phyloP scores from a whole-genome alignment of 2,329 filamentous ascomycete species.

The Arthrobotrys musiformis region DNA sequence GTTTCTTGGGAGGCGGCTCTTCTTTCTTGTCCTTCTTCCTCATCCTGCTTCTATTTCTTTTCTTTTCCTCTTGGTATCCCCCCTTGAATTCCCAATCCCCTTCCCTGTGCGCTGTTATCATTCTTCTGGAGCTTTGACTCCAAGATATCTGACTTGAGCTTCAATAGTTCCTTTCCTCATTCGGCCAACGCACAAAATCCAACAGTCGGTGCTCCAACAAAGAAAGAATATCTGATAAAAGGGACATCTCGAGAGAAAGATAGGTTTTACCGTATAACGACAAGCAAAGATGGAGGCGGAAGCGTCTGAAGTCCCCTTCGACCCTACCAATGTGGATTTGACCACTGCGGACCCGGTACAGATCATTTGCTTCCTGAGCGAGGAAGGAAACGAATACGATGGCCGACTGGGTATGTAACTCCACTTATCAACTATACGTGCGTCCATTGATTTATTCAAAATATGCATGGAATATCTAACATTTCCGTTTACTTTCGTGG shows the following conservation, averaged over 20 bases:
- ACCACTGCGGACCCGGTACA: constrained; percentile 63
- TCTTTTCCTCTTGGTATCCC: constrained; percentile 3
- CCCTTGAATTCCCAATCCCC: too few relatives aligned
- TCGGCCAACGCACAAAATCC: constrained; percentile 30
- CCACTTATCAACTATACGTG: neutral
- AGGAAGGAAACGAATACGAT: constrained; percentile 68
- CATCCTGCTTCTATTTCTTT: constrained; percentile 19
- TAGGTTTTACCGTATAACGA: neutral
- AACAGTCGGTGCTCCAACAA: neutral
- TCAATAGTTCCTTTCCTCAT: neutral
- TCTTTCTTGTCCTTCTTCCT: neutral
- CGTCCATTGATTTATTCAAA: neutral
- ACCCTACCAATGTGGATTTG: constrained; percentile 65
- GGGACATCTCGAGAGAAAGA: neutral
- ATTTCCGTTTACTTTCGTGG: neutral
- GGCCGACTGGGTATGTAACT: constrained; percentile 61
- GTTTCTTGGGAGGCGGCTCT: constrained; percentile 21
- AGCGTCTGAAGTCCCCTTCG: constrained; percentile 57
- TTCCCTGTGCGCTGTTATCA: neutral
- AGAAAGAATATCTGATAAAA: neutral
- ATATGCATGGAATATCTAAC: neutral
- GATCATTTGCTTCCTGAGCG: constrained; percentile 67
- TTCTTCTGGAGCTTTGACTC: constrained; percentile 3
- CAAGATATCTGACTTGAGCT: neutral
- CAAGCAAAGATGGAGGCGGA: constrained; percentile 14